Evolutionary conservation across 768 basidiomycete species (phyloP).

Genomic region (Mycena leptocephala): DNA sequence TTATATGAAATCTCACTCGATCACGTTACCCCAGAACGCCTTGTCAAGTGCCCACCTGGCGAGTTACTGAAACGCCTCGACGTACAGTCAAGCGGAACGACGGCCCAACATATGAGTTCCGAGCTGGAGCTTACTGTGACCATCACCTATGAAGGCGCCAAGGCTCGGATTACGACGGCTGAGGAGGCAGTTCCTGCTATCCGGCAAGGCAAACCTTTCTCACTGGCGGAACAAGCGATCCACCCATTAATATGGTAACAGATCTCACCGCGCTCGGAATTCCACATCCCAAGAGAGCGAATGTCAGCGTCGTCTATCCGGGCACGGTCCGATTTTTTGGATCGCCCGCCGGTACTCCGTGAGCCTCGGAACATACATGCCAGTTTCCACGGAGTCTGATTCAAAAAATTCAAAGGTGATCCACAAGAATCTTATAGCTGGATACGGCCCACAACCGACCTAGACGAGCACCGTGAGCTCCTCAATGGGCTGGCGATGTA

Average conservation of each 20-base stretch:
- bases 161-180: slow-evolving; percentile 27
- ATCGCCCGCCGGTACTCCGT: slow-evolving; percentile 21
- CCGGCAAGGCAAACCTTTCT: slow-evolving; percentile 30
- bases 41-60: neutral
- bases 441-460: neutral
- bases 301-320: slow-evolving; percentile 49
- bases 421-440: neutral
- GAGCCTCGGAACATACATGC: neutral
- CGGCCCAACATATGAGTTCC: slow-evolving; percentile 21
- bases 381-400: neutral
- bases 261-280: slow-evolving; percentile 57
- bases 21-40: neutral
- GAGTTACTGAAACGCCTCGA: too few species aligned
- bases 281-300: slow-evolving; percentile 56
- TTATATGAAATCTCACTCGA: too few species aligned
- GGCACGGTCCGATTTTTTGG: slow-evolving; percentile 48
- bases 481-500: slow-evolving; percentile 17
- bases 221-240: too few species aligned
- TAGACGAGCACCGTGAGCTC: neutral
- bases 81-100: neutral
- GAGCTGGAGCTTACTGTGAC: slow-evolving; percentile 49
- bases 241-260: neutral
- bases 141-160: slow-evolving; percentile 34
- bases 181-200: slow-evolving; percentile 45
- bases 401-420: slow-evolving; percentile 5